phyloP scores from a whole-genome alignment of 805 yeast genomes.

The Candida saitoana region DNA sequence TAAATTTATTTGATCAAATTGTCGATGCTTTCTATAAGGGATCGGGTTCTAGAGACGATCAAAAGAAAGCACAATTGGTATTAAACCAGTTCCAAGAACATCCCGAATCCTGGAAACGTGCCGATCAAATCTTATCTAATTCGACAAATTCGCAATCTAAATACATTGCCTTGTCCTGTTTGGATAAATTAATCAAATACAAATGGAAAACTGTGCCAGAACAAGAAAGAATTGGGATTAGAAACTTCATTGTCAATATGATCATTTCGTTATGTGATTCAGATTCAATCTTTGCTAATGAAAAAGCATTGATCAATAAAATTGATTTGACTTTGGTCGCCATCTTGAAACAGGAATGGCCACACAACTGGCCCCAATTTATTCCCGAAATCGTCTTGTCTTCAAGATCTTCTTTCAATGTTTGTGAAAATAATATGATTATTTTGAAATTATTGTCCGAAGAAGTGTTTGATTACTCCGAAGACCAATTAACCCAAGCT shows the following conservation, averaged over 20 bases:
- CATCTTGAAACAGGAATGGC: constrained; percentile 97
- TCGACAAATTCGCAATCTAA: constrained; percentile 82
- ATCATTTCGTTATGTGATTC: constrained; percentile 86
- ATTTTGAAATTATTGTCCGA: constrained; percentile 85
- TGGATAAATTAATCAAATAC: constrained; percentile 85
- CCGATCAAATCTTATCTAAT: constrained; percentile 80
- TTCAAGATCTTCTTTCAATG: constrained; percentile 80
- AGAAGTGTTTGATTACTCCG: constrained; percentile 94
- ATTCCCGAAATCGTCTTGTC: constrained; percentile 89
- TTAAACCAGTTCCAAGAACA: constrained; percentile 84
- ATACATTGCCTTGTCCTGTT: constrained; percentile 83
- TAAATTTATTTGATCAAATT: constrained; percentile 71
- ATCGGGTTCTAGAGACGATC: constrained; percentile 56
- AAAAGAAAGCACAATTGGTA: constrained; percentile 65
- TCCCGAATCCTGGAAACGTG: constrained; percentile 93
- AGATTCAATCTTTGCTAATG: constrained; percentile 63
- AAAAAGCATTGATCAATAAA: constrained; percentile 83
- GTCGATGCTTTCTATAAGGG: constrained; percentile 84
- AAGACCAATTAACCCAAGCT: constrained; percentile 95
- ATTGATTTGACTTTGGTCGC: constrained; percentile 92
- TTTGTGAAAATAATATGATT: constrained; percentile 96
- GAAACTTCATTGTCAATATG: constrained; percentile 92
- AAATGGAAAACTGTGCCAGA: constrained; percentile 92
- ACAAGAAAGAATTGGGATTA: constrained; percentile 85
- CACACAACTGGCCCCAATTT: constrained; percentile 96